Base-by-base conservation (phyloP, 163 green algal species). In the Chlamydomonas reinhardtii region DNA sequence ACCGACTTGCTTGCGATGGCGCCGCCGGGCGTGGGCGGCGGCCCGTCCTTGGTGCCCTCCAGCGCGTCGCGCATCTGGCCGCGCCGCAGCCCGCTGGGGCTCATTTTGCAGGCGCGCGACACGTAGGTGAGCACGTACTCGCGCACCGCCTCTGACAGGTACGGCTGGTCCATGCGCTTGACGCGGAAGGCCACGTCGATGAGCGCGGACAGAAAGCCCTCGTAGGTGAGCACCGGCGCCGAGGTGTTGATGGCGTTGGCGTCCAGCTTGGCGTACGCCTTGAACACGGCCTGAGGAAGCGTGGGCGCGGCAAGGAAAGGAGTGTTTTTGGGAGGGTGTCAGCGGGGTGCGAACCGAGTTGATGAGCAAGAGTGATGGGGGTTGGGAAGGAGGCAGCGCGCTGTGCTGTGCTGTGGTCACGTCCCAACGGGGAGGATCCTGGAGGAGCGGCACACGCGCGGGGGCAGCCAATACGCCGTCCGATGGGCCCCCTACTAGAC, bases 121-220 rank as follows among this genome's bases (percentile, higher is more conserved):
- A 86, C 52, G 70, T 89, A 89, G 22, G 37, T 61, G 31, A 86
- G 32, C 62, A 90, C 78, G 82, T 88, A 91, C 69, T 88, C 87
- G 39, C 87, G 87, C 62, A 91, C 31, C 27, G 74, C 74, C 69
- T 91, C 87, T 34, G 74, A 86, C 0, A 91, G 80, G 87, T 83
- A 91, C 19, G 87, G 74, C 24, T 86, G 76, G 37, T 91, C 87
- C 15, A 74, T 34, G 37, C 87, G 80, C 61, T 85, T 85, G 32
- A 90, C 73, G 31, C 75, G 75, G 62, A 82, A 82, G 24, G 86
- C 66, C 29, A 73, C 87, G 43, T 87, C 69, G 29, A 91, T 72
- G 2, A 91, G 5, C 48, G 77, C 73, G 29, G 64, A 81, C 56
- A 91, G 81, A 81, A 91, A 91, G 43, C 80, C 73, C 75, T 91